These are phyloP conservation scores for Suillus subaureus DNA, from an alignment of 768 basidiomycete species.

Conservation along the genomic window DNA sequence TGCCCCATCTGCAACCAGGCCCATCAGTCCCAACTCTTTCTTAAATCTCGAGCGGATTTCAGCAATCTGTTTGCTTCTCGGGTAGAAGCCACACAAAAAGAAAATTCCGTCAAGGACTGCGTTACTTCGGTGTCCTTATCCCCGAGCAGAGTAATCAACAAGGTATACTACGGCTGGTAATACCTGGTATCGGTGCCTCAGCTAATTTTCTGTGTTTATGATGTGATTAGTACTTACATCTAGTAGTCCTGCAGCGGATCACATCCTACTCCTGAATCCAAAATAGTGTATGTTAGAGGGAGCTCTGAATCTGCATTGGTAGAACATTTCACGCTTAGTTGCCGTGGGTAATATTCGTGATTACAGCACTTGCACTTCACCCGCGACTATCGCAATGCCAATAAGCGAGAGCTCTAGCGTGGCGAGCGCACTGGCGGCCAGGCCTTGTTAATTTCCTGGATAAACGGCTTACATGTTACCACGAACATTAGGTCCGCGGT, in stretches of 20 bases:
- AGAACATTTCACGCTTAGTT: not conserved
- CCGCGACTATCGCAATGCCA: not conserved
- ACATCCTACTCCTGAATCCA: not conserved
- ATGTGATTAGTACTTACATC: not conserved
- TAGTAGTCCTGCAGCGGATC: not conserved
- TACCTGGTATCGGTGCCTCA: not conserved
- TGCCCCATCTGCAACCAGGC: not conserved
- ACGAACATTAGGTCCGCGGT: not conserved
- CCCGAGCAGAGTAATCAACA: not conserved
- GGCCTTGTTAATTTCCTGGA: slow-evolving; percentile 1
- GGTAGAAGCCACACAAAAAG: not conserved
- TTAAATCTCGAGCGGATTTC: not conserved
- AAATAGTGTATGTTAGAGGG: not conserved
- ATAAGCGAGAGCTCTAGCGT: not conserved
- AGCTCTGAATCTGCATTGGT: not conserved
- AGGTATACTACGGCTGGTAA: not conserved
- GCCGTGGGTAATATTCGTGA: not conserved
- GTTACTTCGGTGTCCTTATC: not conserved
- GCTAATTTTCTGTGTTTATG: not conserved
- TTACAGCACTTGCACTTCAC: not conserved
- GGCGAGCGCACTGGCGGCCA: not conserved
- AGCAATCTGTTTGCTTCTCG: not conserved
- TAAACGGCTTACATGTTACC: slow-evolving; percentile 3
- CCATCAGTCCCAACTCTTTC: not conserved
- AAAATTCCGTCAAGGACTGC: not conserved